These are phyloP conservation scores for Klebsormidium nitens DNA, from an alignment of 139 green algal species.

Conservation along the genomic window DNA sequence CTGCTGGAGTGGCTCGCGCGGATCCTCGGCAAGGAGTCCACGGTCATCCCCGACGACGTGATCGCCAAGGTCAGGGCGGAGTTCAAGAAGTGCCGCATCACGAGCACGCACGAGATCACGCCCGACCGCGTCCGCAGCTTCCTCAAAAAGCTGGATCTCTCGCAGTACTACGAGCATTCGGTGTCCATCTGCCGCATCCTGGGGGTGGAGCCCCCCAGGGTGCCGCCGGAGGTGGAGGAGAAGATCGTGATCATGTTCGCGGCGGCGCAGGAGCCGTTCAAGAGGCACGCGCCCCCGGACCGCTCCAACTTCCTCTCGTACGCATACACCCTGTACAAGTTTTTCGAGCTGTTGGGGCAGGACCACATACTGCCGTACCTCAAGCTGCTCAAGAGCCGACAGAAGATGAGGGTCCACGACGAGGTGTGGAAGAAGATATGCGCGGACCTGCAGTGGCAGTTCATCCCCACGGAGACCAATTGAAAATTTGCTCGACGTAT, in stretches of 20 bases:
- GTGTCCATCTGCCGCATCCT: conserved; percentile 14
- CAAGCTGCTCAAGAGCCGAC: conserved; percentile 17
- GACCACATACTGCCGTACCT: conserved; percentile 21
- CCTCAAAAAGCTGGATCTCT: conserved; percentile 29
- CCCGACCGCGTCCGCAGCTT: neutral
- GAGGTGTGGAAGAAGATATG: conserved; percentile 37
- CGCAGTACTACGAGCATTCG: conserved; percentile 35
- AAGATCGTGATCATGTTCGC: conserved; percentile 28
- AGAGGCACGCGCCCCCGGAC: neutral
- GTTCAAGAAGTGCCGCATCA: conserved; percentile 1
- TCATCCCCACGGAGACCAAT: no score
- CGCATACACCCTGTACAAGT: conserved; percentile 22
- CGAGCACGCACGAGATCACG: neutral
- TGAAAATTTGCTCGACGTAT: no score
- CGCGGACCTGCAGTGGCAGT: conserved; percentile 23
- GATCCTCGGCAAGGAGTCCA: no score
- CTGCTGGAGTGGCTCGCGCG: no score
- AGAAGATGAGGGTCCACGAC: conserved; percentile 26
- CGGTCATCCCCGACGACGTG: no score
- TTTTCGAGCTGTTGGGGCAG: conserved; percentile 20
- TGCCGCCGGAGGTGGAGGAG: conserved; percentile 15
- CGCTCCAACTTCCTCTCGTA: conserved; percentile 39
- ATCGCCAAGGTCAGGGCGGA: neutral
- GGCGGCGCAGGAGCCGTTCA: conserved; percentile 24
- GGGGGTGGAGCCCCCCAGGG: conserved; percentile 13